Evolutionary conservation across 2,329 filamentous ascomycete species (phyloP), one percentile per base, ranked within the genome.

Genomic region (Teratosphaeriaceae sp.): DNA sequence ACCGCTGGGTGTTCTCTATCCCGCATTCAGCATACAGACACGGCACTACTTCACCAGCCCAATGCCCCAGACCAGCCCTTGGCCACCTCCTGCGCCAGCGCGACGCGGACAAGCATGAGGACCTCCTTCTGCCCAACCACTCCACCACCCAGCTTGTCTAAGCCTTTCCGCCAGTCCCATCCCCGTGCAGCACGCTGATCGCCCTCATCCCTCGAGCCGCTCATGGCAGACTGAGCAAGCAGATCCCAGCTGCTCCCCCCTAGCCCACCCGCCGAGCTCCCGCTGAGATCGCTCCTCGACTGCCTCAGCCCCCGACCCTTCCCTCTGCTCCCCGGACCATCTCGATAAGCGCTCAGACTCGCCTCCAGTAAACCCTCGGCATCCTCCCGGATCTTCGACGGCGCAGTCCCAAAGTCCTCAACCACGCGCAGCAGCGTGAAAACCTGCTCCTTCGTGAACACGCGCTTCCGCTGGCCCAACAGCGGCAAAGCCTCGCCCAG

Each of bases 401-500:
- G 49, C 5, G 50, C 52, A 1, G 53, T 48, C 15, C 47, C 45
- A 38, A 60, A 59, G 39, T 61, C 60, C 43, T 61, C 60, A 1
- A 59, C 46, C 6, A 59, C 44, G 3, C 54, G 44, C 6, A 62
- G 44, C 3, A 56, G 43, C 2, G 51, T 36, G 45, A 59, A 58
- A 13, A 58, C 40, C 27, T 61, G 56, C 3, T 51, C 38, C 46
- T 54, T 46, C 9, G 47, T 54, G 30, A 59, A 57, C 18, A 57
- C 49, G n/a, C 49, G 42, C 33, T 47, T 62, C 64, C 63, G 60
- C 71, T 72, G 72, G 56, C 82, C 79, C 47, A 94, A 70, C 48
- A 95, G 86, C 1, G 87, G 77, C 3, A 90, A 77, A 0, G 83
- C 80, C 66, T 97, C 90, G 40, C 88, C 89, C 1, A 97, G 74